These are phyloP conservation scores for Mycena pura DNA, from an alignment of 768 basidiomycete species.

Conservation along the genomic window DNA sequence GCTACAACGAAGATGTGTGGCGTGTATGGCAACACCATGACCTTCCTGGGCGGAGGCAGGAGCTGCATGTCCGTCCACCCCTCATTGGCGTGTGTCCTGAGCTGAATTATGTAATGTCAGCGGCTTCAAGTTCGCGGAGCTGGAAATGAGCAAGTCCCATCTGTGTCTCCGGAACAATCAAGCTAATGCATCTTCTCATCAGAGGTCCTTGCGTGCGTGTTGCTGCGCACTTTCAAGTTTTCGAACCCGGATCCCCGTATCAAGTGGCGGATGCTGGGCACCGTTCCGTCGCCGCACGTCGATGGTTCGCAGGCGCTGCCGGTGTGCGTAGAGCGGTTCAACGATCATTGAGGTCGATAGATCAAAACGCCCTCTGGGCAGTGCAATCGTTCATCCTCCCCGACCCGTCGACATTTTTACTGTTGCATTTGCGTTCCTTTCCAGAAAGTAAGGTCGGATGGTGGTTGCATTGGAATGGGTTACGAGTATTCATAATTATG, in stretches of 20 bases:
- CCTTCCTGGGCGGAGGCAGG: neutral
- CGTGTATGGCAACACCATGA: too few species aligned
- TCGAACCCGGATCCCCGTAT: neutral
- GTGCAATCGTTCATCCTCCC: too few species aligned
- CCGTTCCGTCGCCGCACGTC: neutral
- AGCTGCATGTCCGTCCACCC: neutral
- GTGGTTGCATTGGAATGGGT: too few species aligned
- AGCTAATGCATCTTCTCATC: neutral
- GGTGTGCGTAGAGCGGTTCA: neutral
- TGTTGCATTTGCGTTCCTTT: too few species aligned
- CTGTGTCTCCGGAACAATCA: neutral
- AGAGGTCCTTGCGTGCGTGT: neutral
- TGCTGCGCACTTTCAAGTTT: conserved; percentile 3
- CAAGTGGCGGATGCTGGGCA: neutral
- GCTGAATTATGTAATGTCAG: neutral
- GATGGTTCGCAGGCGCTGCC: neutral
- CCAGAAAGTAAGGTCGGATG: too few species aligned
- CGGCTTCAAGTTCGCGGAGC: conserved; percentile 6
- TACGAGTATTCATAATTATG: too few species aligned
- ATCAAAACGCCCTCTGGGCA: too few species aligned
- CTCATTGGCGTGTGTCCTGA: neutral
- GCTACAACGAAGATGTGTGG: neutral
- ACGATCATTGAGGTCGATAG: neutral
- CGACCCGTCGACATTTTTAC: too few species aligned
- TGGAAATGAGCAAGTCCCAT: neutral